Conservation (phyloP, 75 land plant species). For the Picea glauca region DNA sequence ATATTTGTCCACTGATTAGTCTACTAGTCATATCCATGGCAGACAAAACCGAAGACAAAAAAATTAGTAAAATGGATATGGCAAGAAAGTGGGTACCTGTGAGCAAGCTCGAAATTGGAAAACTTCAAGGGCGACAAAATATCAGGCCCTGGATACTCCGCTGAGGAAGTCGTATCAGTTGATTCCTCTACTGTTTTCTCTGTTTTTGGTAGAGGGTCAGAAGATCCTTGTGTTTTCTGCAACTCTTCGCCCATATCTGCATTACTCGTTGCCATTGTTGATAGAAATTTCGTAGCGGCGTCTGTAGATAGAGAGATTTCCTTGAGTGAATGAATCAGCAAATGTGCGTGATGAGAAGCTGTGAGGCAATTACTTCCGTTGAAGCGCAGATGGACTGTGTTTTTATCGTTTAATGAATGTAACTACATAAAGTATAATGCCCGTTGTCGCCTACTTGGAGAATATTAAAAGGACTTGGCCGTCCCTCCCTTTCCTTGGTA, state of each 20-base stretch:
- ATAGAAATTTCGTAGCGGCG: neutral
- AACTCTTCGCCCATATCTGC: too few species aligned
- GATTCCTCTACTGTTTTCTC: neutral
- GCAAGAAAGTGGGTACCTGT: conserved; percentile 1
- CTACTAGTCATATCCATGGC: neutral
- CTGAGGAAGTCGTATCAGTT: neutral
- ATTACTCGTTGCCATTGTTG: neutral
- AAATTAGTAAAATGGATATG: too few species aligned
- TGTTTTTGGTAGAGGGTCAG: neutral
- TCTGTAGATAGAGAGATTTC: too few species aligned
- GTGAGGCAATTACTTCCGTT: too few species aligned
- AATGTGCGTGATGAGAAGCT: too few species aligned
- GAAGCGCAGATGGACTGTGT: too few species aligned
- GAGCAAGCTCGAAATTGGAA: conserved; percentile 7
- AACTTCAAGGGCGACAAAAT: conserved; percentile 2
- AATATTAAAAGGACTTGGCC: too few species aligned
- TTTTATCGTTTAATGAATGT: too few species aligned
- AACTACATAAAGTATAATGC: too few species aligned
- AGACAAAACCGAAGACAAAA: neutral
- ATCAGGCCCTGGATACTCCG: neutral
- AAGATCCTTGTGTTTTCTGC: neutral
- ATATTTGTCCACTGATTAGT: neutral
- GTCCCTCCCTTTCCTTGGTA: too few species aligned
- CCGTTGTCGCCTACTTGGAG: too few species aligned
- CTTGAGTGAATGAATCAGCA: too few species aligned